Base-by-base conservation (phyloP, 2,329 filamentous ascomycete species). In the Ceratocystis destructans region DNA sequence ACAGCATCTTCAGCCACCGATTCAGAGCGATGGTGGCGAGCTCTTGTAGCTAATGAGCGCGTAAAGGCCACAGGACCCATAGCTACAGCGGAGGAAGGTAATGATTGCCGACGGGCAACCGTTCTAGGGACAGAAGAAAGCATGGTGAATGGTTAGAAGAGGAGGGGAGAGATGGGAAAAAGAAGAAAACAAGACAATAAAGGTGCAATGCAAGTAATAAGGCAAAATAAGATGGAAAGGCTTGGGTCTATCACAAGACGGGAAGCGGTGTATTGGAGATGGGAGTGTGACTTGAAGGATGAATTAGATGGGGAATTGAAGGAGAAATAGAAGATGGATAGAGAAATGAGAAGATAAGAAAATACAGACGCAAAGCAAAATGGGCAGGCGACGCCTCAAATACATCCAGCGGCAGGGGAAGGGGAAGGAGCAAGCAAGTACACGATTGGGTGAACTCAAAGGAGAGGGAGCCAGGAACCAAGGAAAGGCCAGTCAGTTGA, bases 101-200 rank as follows among this genome's bases (percentile, higher is more conserved):
- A 55, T 59, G 66, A 68, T 53, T 68, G 66, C 59, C 66, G 66
- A 45, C 66, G 66, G 61, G 41, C 61, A 53, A 68, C 63, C 3
- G 66, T 66, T 28, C 66, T 61, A 20, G 66, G 64, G 33, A 64
- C 64, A 44, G 66, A 63, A 41, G 66, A 62, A 5, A 68, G 50
- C 66, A 68, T 68, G 41, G 37, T 64, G 0, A 28, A 28, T 28
- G 46, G 55, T 3, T 25, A 31, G 55, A n/a, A 59, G 31, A 12
- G 53, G 20, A 22, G 53, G 22, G 53, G 20, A 22, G 53, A n/a
- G 55, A 17, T 8, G 55, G 12, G n/a, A 3, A 59, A 31, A 20
- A 59, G 17, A 20, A 8, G 15, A 59, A n/a, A 33, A 33, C 8
- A n/a, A 2, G 22, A n/a, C 10, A 53, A n/a, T 53, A 25, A 20